Percentiles rank a stretch among this genome's conserved stretches.
Evolutionary conservation across 768 basidiomycete genomes (phyloP).

Genomic region (Termitomyces sp.): DNA sequence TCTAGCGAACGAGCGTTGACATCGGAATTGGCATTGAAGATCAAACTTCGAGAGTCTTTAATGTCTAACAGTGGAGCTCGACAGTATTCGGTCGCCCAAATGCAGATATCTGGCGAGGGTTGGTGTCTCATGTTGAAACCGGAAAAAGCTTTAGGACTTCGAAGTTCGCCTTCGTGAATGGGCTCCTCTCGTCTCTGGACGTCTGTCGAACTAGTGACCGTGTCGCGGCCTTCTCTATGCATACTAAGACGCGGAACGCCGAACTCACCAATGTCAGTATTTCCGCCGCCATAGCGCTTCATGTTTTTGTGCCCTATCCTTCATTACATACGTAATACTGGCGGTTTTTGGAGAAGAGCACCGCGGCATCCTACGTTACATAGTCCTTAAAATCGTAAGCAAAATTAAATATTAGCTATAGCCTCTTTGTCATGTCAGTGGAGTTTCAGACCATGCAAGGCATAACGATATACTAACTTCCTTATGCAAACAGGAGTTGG

Average conservation of each 20-base stretch:
- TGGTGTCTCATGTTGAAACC: neutral
- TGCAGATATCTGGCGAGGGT: neutral
- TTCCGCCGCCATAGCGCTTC: conserved; percentile 35
- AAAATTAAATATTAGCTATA: no score
- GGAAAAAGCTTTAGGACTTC: no score
- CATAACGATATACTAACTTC: neutral
- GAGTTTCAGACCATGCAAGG: neutral
- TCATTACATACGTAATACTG: conserved; percentile 51
- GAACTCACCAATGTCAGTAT: neutral
- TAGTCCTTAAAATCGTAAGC: conserved; percentile 49
- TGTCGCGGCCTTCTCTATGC: neutral
- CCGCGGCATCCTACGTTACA: conserved; percentile 41
- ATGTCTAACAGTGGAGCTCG: neutral
- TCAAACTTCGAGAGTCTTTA: neutral
- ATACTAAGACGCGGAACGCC: neutral
- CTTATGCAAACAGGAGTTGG: conserved; percentile 42
- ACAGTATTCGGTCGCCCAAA: neutral
- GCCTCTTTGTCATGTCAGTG: conserved; percentile 52
- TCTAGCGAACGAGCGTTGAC: neutral
- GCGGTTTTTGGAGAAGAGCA: conserved; percentile 46
- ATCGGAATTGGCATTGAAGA: neutral
- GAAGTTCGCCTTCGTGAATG: neutral
- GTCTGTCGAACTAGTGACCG: no score
- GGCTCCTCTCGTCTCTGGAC: no score
- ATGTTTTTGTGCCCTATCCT: conserved; percentile 41